These are phyloP conservation scores for Cladosporium colombiae DNA, from an alignment of 2,329 filamentous ascomycete genomes.

Conservation along the genomic window DNA sequence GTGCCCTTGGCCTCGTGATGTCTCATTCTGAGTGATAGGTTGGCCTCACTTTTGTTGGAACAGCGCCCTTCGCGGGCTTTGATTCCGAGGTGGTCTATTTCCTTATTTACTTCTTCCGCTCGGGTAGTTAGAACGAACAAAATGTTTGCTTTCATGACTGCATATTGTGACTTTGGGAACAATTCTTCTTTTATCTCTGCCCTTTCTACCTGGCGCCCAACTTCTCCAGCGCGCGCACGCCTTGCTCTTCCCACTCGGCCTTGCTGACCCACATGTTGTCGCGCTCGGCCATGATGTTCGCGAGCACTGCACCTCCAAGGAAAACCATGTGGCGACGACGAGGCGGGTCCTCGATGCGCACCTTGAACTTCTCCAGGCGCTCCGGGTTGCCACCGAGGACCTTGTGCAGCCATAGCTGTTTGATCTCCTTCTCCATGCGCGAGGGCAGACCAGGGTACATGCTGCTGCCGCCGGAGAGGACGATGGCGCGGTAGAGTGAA, in stretches of 20 bases:
- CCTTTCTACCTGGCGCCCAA: slow-evolving; percentile 70
- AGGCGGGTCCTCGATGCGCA: slow-evolving; percentile 96
- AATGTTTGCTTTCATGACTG: slow-evolving; percentile 3
- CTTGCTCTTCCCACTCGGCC: slow-evolving; percentile 95
- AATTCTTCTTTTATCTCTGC: neutral
- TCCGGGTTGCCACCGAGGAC: slow-evolving; percentile 91
- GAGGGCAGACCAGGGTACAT: slow-evolving; percentile 98
- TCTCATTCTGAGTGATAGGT: neutral
- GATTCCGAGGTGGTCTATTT: neutral
- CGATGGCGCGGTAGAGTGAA: slow-evolving; percentile 94
- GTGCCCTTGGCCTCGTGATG: neutral
- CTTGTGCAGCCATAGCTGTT: slow-evolving; percentile 95
- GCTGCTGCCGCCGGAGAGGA: slow-evolving; percentile 93
- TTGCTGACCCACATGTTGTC: slow-evolving; percentile 99
- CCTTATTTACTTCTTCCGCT: neutral
- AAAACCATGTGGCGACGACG: slow-evolving; percentile 99
- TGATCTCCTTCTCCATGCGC: slow-evolving; percentile 94
- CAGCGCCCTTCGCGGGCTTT: neutral
- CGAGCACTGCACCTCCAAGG: slow-evolving; percentile 90
- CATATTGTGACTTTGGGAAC: neutral
- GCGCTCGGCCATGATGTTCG: slow-evolving; percentile 99
- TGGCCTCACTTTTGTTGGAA: neutral
- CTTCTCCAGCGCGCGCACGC: slow-evolving; percentile 81
- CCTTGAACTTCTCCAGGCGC: slow-evolving; percentile 96
- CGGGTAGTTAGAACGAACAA: neutral